These are phyloP conservation scores for Prunus mongolica DNA, from an alignment of 306 rosid species.

Conservation along the genomic window DNA sequence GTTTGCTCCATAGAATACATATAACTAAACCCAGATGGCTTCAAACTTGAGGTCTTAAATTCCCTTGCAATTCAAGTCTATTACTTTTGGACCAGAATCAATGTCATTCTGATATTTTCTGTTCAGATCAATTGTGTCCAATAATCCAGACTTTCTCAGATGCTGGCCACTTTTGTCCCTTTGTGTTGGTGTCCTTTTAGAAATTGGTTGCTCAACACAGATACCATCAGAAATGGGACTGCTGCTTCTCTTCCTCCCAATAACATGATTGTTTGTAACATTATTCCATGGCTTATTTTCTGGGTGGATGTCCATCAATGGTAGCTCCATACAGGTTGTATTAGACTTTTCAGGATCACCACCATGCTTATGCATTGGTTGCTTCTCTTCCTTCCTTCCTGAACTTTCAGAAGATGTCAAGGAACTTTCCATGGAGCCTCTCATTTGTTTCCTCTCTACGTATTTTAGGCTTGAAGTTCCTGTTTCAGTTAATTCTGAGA, in stretches of 20 bases:
- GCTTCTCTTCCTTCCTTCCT: constrained; percentile 50
- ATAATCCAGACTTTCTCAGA: constrained; percentile 32
- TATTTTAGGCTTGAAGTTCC: constrained; percentile 32
- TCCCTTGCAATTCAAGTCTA: constrained; percentile 60
- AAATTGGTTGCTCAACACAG: constrained; percentile 44
- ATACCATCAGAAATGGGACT: constrained; percentile 38
- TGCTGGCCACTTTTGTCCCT: constrained; percentile 24
- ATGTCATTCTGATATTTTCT: constrained; percentile 52
- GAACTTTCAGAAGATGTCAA: constrained; percentile 78
- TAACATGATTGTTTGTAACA: constrained; percentile 20
- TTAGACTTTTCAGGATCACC: constrained; percentile 26
- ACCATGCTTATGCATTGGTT: constrained; percentile 21
- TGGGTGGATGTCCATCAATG: constrained; percentile 34
- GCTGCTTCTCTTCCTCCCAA: constrained; percentile 60
- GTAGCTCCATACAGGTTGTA: constrained; percentile 39
- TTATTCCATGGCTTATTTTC: constrained; percentile 28
- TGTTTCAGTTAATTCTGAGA: constrained; percentile 72
- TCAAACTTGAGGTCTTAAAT: constrained; percentile 12
- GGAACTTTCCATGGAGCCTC: constrained; percentile 81
- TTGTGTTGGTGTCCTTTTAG: constrained; percentile 36
- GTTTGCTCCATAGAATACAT: constrained; percentile 27
- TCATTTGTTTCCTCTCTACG: constrained; percentile 42
- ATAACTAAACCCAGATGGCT: constrained; percentile 26
- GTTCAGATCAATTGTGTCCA: constrained; percentile 62
- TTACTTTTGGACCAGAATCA: constrained; percentile 43